These are phyloP conservation scores for Aegilops bicornis DNA, from an alignment of 176 grass and related monocot genomes.

Conservation along the genomic window DNA sequence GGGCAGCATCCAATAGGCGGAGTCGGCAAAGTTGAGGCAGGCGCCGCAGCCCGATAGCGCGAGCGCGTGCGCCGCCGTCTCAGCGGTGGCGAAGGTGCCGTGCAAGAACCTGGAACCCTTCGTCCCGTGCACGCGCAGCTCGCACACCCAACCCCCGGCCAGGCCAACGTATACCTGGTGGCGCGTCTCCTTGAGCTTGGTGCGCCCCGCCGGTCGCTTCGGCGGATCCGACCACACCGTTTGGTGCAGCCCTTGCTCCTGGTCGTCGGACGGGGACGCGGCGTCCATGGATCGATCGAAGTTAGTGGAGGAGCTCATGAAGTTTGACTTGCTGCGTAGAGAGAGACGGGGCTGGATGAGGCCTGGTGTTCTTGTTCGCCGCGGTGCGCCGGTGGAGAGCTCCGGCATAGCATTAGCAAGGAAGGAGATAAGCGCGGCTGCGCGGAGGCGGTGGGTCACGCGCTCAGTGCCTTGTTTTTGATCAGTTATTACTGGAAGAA, in stretches of 20 bases:
- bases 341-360: neutral
- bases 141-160: slow-evolving; percentile 61
- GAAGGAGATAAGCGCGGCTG: neutral
- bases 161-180: slow-evolving; percentile 46
- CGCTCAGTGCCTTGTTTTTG: neutral
- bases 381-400: neutral
- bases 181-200: slow-evolving; percentile 75
- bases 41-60: slow-evolving; percentile 37
- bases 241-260: neutral
- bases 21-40: slow-evolving; percentile 75
- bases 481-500: too few relatives aligned
- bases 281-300: neutral
- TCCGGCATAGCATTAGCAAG: neutral
- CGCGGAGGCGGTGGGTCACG: neutral
- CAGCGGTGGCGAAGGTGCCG: slow-evolving; percentile 63
- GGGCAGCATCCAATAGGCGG: slow-evolving; percentile 36
- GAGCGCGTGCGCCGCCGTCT: slow-evolving; percentile 59
- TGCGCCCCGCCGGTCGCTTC: slow-evolving; percentile 62
- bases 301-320: neutral
- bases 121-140: slow-evolving; percentile 44
- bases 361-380: neutral
- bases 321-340: neutral
- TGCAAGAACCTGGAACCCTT: slow-evolving; percentile 41
- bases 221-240: slow-evolving; percentile 53
- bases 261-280: neutral